Conservation (phyloP, 306 rosid species). For the Ziziphus jujuba region DNA sequence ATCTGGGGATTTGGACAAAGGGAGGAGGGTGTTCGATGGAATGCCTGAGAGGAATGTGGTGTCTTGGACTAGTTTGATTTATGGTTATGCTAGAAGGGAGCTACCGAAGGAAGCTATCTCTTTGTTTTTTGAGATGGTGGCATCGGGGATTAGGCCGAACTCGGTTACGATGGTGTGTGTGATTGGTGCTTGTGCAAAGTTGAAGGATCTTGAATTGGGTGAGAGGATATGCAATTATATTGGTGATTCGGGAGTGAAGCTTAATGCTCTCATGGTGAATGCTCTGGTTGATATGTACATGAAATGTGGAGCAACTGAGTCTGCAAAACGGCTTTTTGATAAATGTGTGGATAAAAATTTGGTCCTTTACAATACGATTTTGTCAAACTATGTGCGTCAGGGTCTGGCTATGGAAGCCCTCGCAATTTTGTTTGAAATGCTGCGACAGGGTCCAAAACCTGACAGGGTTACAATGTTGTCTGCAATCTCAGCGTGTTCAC, state of each 20-base stretch:
- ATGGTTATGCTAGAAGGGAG: conserved; percentile 59
- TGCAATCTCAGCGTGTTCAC: conserved; percentile 59
- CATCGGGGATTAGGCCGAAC: conserved; percentile 50
- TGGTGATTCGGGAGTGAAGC: conserved; percentile 45
- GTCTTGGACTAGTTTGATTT: conserved; percentile 87
- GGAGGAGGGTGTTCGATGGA: conserved; percentile 63
- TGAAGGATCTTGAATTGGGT: conserved; percentile 65
- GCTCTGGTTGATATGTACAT: conserved; percentile 76
- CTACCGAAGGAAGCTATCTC: conserved; percentile 54
- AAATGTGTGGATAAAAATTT: conserved; percentile 51
- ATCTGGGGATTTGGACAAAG: conserved; percentile 46
- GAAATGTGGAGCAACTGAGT: conserved; percentile 63
- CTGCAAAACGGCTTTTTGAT: conserved; percentile 49
- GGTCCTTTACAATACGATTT: conserved; percentile 73
- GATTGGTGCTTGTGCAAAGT: conserved; percentile 78
- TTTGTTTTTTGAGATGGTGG: conserved; percentile 72
- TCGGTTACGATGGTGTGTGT: conserved; percentile 66
- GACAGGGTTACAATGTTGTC: conserved; percentile 71
- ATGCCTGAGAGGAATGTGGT: conserved; percentile 77
- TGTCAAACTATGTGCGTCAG: conserved; percentile 64
- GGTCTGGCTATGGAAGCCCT: conserved; percentile 55
- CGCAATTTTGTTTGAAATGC: conserved; percentile 45
- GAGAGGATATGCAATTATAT: conserved; percentile 43
- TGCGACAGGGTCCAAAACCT: conserved; percentile 45
- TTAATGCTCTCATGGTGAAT: conserved; percentile 56